Evolutionary conservation across 768 basidiomycete genomes (phyloP), one percentile per base, ranked within the genome.

Genomic region (Tulasnella calospora): DNA sequence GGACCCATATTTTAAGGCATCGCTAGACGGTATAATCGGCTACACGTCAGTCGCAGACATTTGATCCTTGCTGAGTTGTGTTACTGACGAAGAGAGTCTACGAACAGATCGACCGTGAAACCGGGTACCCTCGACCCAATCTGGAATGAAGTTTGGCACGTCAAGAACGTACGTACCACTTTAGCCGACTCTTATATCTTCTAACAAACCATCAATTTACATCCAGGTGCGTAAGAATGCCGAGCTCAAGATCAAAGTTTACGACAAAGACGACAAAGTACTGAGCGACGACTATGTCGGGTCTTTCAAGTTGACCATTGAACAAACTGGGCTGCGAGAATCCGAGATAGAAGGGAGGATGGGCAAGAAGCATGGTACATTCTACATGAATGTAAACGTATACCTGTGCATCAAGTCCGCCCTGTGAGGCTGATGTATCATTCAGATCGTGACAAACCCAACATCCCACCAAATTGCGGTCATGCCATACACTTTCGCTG

Each of bases 111-210:
- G 0, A 88, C 90, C 0, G 90, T 94, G 13, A 86, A 91, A 80
- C 76, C 83, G 17, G 85, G 89, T 70, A 90, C 89, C 9, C 83
- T 90, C 27, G 81, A 85, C 0, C 93, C 93, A 0, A 90, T 92
- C 27, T 94, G 92, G 92, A 91, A 94, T 81, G 92, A 93, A 82
- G 80, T 86, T 12, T 94, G 93, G 93, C 84, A 85, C 44, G 84
- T 94, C 80, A 91, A 90, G 84, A 93, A 92, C 81, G 92, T 76
- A 44, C 30, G 75, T 13, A 23, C 35, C 33, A 9, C 55, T 27
- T 30, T 33, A 35, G 44, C 4, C 38, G 36, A 40, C 5, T 7
- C 36, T 73, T 12, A 41, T 6, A 27, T 15, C 71, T 8, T 27
- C n/a, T 47, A 40, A 47, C 36, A 38, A 40, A 41, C 27, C 51